A percentile compares a stretch with the other conserved stretches of the same genome.
Conservation (phyloP, 208 protist genomes). For the Trypanosoma brucei region DNA sequence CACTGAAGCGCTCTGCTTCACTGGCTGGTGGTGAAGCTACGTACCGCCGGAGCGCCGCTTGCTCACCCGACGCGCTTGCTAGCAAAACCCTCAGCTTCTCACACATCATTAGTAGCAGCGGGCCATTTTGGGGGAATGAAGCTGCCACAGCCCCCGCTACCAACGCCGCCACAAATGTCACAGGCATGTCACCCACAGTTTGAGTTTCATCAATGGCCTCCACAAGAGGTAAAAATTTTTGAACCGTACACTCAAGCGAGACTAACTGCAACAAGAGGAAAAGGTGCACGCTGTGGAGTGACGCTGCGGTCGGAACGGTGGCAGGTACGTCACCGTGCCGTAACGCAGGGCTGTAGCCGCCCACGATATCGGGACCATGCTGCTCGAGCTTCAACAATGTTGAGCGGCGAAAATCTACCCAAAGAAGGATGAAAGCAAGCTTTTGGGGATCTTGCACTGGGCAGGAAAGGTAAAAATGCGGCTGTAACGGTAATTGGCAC, state of each 20-base stretch:
- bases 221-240: constrained; percentile 66
- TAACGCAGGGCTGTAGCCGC: constrained; percentile 46
- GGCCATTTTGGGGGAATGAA: constrained; percentile 2
- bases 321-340: constrained; percentile 28
- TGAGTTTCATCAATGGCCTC: constrained; percentile 25
- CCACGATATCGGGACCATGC: constrained; percentile 34
- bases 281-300: constrained; percentile 58
- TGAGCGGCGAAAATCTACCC: constrained; percentile 47
- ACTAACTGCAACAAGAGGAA: constrained; percentile 56
- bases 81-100: constrained; percentile 59
- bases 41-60: constrained; percentile 54
- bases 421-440: constrained; percentile 50
- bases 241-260: constrained; percentile 43
- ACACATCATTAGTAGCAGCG: constrained; percentile 31
- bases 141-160: constrained; percentile 19
- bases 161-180: constrained; percentile 27
- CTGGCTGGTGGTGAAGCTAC: constrained; percentile 34
- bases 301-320: constrained; percentile 17
- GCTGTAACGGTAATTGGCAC: constrained; percentile 2
- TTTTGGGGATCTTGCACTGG: constrained; percentile 59
- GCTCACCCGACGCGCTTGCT: constrained; percentile 30
- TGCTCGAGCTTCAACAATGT: constrained; percentile 29
- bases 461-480: constrained; percentile 51
- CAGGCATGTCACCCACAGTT: constrained; percentile 28
- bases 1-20: constrained; percentile 73